Percentiles rank a stretch among this genome's conserved stretches.
Conservation (phyloP, 441 rosid species). For the Euphorbia celastroides region DNA sequence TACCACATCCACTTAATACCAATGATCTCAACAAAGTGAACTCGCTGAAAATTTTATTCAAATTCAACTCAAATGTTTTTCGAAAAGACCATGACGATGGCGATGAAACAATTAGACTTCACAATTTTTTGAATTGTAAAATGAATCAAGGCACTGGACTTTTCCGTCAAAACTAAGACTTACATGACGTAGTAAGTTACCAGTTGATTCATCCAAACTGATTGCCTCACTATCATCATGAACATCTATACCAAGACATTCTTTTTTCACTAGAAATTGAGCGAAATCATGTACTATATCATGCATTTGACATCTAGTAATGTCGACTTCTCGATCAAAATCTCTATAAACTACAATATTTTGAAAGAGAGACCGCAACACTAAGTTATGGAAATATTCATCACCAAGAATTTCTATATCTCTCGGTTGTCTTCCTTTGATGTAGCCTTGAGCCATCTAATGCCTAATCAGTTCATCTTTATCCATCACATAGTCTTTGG, state of each 20-base stretch:
- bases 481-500: not conserved
- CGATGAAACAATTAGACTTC: not conserved
- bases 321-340: rapidly evolving
- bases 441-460: slow-evolving; percentile 9
- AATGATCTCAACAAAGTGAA: too few species aligned
- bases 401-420: not conserved
- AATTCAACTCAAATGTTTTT: too few species aligned
- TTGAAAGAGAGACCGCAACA: not conserved
- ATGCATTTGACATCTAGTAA: not conserved
- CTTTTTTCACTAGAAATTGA: not conserved
- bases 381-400: not conserved
- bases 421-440: not conserved
- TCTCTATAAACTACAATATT: not conserved
- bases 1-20: not conserved
- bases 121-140: not conserved
- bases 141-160: not conserved
- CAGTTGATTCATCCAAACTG: not conserved
- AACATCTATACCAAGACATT: not conserved
- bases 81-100: too few species aligned
- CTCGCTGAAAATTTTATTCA: too few species aligned
- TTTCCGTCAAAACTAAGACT: not conserved
- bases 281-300: slow-evolving; percentile 14
- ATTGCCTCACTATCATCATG: not conserved
- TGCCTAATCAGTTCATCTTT: not conserved
- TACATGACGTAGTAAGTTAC: not conserved